These are phyloP conservation scores for Diaporthe sp. DNA, from an alignment of 2,329 filamentous ascomycete genomes.

Conservation along the genomic window DNA sequence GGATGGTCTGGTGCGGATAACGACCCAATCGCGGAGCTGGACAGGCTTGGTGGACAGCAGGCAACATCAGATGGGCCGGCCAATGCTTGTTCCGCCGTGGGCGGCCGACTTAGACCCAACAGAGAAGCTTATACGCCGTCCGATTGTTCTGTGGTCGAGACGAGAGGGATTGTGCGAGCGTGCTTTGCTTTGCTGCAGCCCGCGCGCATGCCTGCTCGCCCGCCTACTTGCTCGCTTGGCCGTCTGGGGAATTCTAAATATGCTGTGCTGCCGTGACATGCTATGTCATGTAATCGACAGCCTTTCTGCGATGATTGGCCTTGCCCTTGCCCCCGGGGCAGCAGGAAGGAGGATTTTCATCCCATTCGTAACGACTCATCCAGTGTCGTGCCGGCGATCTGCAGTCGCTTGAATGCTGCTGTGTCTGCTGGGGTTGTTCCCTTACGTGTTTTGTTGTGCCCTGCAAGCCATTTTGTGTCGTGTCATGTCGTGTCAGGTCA, in stretches of 20 bases:
- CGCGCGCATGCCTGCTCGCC: not conserved
- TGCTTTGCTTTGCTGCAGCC: slow-evolving; percentile 2
- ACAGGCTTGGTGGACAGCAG: not conserved
- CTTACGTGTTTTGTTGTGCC: not conserved
- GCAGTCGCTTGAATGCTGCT: not conserved
- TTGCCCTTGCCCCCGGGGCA: not conserved
- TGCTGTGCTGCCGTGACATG: not conserved
- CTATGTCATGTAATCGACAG: slow-evolving; percentile 6
- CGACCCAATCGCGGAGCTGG: slow-evolving; percentile 30
- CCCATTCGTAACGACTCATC: slow-evolving; percentile 14
- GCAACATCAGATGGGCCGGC: not conserved
- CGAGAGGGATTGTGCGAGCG: slow-evolving; percentile 1
- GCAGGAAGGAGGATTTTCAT: slow-evolving; percentile 12
- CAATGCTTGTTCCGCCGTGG: slow-evolving; percentile 8
- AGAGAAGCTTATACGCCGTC: slow-evolving; percentile 27
- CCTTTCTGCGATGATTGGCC: not conserved
- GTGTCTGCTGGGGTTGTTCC: not conserved
- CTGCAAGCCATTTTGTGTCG: not conserved
- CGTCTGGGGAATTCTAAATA: not conserved
- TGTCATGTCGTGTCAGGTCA: not conserved
- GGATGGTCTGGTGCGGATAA: slow-evolving; percentile 27
- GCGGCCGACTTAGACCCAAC: slow-evolving; percentile 1
- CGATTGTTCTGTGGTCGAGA: slow-evolving; percentile 13
- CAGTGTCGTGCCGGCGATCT: slow-evolving; percentile 4
- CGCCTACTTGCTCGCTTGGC: not conserved